Conservation (phyloP, 768 basidiomycete genomes). For the Clavaria fumosa region DNA sequence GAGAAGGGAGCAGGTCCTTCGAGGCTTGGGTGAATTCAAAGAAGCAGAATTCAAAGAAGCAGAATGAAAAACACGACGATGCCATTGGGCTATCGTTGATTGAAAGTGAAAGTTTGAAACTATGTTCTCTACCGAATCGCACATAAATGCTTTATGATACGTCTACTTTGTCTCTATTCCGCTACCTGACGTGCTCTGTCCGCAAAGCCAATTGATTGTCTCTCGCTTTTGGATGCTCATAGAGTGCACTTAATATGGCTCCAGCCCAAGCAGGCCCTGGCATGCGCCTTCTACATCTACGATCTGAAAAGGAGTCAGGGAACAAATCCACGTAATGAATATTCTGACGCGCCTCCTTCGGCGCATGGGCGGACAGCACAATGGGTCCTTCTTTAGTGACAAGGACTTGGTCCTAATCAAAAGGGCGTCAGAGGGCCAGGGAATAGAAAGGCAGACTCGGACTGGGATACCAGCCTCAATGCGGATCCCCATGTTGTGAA, state of each 20-base stretch:
- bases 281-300: constrained; percentile 56
- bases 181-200: no score
- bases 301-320: constrained; percentile 22
- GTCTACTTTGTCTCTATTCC: no score
- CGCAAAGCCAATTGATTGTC: no score
- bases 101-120: no score
- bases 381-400: constrained; percentile 44
- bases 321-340: not conserved
- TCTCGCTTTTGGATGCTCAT: no score
- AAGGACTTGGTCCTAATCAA: constrained; percentile 51
- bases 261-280: constrained; percentile 38
- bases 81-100: no score
- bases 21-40: no score
- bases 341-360: constrained; percentile 51
- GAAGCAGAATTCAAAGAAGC: no score
- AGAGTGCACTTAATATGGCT: constrained; percentile 17
- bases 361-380: constrained; percentile 56
- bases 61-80: no score
- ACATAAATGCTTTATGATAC: no score
- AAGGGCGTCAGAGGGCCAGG: constrained; percentile 3
- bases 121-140: no score
- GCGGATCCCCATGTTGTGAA: constrained; percentile 83
- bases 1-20: constrained; percentile 42
- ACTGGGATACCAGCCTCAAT: constrained; percentile 47
- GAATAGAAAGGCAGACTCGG: not conserved